A percentile compares a stretch with the other conserved stretches of the same genome.
Conservation (phyloP, 176 grass and related monocot genomes). For the Phragmites australis region DNA sequence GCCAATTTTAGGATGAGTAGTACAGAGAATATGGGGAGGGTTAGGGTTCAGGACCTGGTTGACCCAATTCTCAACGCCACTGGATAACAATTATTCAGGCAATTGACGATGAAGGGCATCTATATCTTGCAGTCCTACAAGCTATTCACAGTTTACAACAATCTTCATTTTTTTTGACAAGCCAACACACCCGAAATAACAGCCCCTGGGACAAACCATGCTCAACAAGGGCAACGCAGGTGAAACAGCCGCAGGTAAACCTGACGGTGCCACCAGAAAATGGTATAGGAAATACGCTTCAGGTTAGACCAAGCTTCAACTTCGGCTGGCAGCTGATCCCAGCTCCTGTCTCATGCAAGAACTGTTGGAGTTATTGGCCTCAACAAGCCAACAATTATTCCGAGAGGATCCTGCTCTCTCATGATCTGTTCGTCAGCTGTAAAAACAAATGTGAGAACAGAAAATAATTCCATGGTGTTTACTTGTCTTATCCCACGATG, state of each 20-base stretch:
- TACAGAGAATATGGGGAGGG: background rate
- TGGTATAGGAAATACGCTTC: background rate
- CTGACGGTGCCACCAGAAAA: background rate
- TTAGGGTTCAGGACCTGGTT: too few species aligned
- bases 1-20: background rate
- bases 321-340: background rate
- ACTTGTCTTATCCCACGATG: background rate
- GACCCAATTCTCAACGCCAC: too few species aligned
- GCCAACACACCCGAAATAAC: too few species aligned
- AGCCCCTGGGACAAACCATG: background rate
- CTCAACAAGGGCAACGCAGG: background rate
- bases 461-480: conserved; percentile 5
- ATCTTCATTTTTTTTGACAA: background rate
- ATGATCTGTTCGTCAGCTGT: background rate
- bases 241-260: background rate
- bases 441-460: conserved; percentile 31
- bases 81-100: too few species aligned
- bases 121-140: background rate
- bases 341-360: background rate
- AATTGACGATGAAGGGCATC: too few species aligned
- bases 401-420: too few species aligned
- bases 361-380: background rate
- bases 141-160: background rate
- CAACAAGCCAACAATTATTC: background rate
- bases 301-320: background rate